A percentile compares a stretch with the other conserved stretches of the same genome.
These are phyloP conservation scores for Fusarium sp. DNA, from an alignment of 2,329 filamentous ascomycete species.

Conservation along the genomic window DNA sequence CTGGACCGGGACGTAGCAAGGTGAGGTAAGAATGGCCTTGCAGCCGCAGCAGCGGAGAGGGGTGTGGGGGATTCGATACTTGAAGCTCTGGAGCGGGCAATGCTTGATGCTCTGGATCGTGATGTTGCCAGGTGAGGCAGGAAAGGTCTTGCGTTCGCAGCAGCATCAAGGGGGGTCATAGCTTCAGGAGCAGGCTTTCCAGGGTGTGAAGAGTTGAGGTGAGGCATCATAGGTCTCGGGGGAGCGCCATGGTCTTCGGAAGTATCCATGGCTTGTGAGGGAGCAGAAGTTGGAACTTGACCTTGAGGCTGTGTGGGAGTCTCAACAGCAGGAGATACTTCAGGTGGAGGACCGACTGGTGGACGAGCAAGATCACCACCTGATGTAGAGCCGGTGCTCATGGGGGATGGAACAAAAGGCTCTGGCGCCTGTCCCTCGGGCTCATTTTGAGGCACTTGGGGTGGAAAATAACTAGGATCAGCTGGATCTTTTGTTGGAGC, in stretches of 20 bases:
- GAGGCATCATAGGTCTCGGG: constrained; percentile 35
- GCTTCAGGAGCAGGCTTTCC: not conserved
- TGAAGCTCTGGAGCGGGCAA: constrained; percentile 4
- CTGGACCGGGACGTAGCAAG: constrained; percentile 30
- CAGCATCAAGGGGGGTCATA: constrained; percentile 12
- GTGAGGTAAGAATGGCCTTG: constrained; percentile 35
- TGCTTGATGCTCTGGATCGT: constrained; percentile 15
- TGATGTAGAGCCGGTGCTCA: constrained; percentile 48
- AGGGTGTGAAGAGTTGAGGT: constrained; percentile 35
- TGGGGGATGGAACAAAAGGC: constrained; percentile 52
- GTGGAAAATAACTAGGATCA: constrained; percentile 52
- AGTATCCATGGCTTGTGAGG: constrained; percentile 40
- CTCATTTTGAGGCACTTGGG: constrained; percentile 37
- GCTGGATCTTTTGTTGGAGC: constrained; percentile 45
- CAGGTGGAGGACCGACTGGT: constrained; percentile 27
- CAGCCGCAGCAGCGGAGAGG: constrained; percentile 13
- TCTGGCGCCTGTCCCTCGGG: constrained; percentile 30
- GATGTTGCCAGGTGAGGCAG: constrained; percentile 32
- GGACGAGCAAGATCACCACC: constrained; percentile 38
- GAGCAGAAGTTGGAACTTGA: constrained; percentile 46
- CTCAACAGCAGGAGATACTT: constrained; percentile 21
- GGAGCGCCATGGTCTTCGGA: constrained; percentile 20
- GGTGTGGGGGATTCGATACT: constrained; percentile 25
- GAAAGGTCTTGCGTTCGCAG: constrained; percentile 29
- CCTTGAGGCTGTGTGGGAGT: constrained; percentile 29